phyloP scores from a whole-genome alignment of 1,284 basidiomycete species.

The Rhodotorula sp. region DNA sequence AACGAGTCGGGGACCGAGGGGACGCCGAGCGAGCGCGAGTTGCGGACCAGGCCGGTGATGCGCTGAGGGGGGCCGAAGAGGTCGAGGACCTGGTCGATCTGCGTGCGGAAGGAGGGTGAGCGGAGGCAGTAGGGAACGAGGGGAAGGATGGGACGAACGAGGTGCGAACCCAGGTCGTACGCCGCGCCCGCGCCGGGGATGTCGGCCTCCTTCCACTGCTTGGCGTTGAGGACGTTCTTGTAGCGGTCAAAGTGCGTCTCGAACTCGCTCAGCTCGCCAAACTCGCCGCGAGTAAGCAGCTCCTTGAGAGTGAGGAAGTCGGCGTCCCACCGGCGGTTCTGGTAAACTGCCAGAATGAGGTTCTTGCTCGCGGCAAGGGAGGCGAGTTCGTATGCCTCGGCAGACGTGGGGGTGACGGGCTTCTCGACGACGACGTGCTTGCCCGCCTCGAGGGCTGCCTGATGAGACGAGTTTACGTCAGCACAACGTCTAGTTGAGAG shows the following conservation, averaged over 20 bases:
- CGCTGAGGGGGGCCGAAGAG: constrained; percentile 74
- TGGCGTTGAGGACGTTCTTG: constrained; percentile 63
- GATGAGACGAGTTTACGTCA: no score
- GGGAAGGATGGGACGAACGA: constrained; percentile 49
- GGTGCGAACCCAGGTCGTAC: constrained; percentile 55
- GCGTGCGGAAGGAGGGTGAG: background rate
- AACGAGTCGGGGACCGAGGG: constrained; percentile 67
- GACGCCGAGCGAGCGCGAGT: constrained; percentile 65
- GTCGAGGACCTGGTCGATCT: constrained; percentile 72
- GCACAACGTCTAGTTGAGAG: no score
- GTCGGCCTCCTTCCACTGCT: constrained; percentile 55
- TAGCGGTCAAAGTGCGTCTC: constrained; percentile 68
- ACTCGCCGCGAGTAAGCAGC: constrained; percentile 59
- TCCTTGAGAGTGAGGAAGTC: constrained; percentile 75
- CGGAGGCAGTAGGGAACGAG: background rate
- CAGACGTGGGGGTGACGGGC: constrained; percentile 69
- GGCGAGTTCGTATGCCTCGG: constrained; percentile 68
- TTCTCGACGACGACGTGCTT: constrained; percentile 83
- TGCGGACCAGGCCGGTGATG: constrained; percentile 70
- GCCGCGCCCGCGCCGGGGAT: constrained; percentile 31
- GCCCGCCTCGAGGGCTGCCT: constrained; percentile 62
- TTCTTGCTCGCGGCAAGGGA: constrained; percentile 66
- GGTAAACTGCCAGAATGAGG: constrained; percentile 60
- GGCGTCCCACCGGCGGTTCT: constrained; percentile 80
- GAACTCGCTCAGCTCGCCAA: constrained; percentile 69